Base-by-base conservation (phyloP, 176 grass and related monocot species). In the Eragrostis curvula region DNA sequence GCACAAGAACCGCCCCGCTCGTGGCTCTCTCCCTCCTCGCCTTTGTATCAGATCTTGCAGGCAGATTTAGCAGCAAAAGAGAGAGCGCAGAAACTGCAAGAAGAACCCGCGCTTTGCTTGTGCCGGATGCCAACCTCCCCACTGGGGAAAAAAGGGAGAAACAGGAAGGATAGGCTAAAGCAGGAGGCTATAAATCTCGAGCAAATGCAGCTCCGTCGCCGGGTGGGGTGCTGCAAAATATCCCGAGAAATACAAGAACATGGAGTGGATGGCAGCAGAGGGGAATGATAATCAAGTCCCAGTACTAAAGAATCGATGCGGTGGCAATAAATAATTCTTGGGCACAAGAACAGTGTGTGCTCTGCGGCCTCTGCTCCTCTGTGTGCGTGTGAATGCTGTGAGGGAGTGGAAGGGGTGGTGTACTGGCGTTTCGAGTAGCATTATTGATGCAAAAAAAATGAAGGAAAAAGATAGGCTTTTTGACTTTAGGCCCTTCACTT, bases 41-140 rank as follows among this genome's bases (percentile, higher is more conserved):
- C 52, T 84, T 68, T 68, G 60, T 80, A 84, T 30, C 87, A 88
- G 81, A 85, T 85, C 87, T 70, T 68, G 87, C 76, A 59, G 68
- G 13, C 51, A 80, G 65, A 85, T 59, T 69, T 36, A 20, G 18
- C 52, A 21, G 36, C n/a, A 39, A 78, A 58, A 77, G 20, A 71
- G 9, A 5, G 39, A 44, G 3, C 17, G 59, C 60, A 68, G 40
- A 39, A 88, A 88, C 70, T 32, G 81, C 68, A 78, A 74, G 75
- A 75, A 88, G 87, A 80, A 89, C 70, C 52, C 2, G 61, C 60
- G 68, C 81, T 80, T 84, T 89, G 81, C 81, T 85, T 84, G 76
- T 66, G 70, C 55, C 52, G 59, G 81, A 75, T 89, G 87, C 52
- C 67, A 89, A 84, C 81, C 76, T 58, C 80, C 61, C 76, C 81